Conservation (phyloP, 2,329 filamentous ascomycete species). For the Fusarium buharicum region DNA sequence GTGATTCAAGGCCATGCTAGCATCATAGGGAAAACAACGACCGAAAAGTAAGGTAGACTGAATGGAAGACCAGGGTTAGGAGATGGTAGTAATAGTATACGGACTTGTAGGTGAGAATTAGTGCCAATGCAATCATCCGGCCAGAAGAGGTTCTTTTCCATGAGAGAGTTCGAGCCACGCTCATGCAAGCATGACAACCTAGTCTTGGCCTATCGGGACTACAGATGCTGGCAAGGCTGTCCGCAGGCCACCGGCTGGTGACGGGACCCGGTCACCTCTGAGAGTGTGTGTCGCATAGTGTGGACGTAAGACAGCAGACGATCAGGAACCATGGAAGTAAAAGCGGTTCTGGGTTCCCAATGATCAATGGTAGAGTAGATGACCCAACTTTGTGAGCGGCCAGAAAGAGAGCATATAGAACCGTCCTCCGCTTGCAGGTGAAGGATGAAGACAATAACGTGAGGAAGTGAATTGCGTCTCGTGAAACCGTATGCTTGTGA, state of each 20-base stretch:
- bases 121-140: background rate
- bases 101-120: no score
- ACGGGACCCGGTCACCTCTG: slow-evolving; percentile 12
- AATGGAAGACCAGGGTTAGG: background rate
- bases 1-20: no score
- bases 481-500: slow-evolving; percentile 16
- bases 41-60: background rate
- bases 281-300: no score
- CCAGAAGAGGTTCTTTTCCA: slow-evolving; percentile 2
- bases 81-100: slow-evolving; percentile 15
- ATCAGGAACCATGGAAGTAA: slow-evolving; percentile 1
- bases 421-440: slow-evolving; percentile 5
- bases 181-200: slow-evolving; percentile 12
- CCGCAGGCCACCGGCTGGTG: slow-evolving; percentile 23
- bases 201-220: slow-evolving; percentile 15
- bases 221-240: slow-evolving; percentile 37
- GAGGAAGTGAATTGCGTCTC: background rate
- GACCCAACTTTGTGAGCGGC: background rate
- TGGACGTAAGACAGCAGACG: background rate
- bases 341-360: slow-evolving; percentile 1
- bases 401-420: slow-evolving; percentile 11
- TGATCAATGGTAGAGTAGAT: no score
- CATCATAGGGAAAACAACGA: no score
- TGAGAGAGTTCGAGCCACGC: slow-evolving; percentile 5
- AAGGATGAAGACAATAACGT: slow-evolving; percentile 15